Percentiles rank a stretch among this genome's conserved stretches.
phyloP scores from a whole-genome alignment of 208 protist genomes.

The Trypanosoma vivax region DNA sequence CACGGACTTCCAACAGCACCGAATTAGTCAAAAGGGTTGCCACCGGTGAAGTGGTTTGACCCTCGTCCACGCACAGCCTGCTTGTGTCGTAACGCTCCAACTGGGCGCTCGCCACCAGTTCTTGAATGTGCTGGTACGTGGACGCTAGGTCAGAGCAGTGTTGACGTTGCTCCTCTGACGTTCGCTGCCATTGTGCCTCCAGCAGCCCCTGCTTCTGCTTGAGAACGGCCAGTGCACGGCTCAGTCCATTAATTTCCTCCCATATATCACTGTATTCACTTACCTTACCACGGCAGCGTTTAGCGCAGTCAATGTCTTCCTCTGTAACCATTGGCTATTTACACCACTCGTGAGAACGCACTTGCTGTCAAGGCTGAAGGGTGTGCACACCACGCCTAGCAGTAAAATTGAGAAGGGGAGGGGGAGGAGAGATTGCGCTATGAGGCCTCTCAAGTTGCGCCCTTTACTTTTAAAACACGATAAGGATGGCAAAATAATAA shows the following conservation, averaged over 20 bases:
- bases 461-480: too few species aligned
- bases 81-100: neutral
- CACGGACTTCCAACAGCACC: constrained; percentile 2
- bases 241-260: constrained; percentile 11
- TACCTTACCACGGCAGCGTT: neutral
- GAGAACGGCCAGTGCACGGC: neutral
- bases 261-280: constrained; percentile 1
- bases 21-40: neutral
- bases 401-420: too few species aligned
- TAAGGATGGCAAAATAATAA: too few species aligned
- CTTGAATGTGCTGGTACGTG: constrained; percentile 19
- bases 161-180: constrained; percentile 12
- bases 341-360: too few species aligned
- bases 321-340: neutral
- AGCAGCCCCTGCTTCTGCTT: constrained; percentile 16
- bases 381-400: too few species aligned
- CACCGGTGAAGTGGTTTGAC: neutral
- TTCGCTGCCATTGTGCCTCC: constrained; percentile 2
- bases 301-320: constrained; percentile 1
- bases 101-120: neutral
- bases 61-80: too few species aligned
- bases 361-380: too few species aligned
- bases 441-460: too few species aligned
- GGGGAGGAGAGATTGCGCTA: too few species aligned
- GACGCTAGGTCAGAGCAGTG: constrained; percentile 19